These are phyloP conservation scores for Populus deltoides DNA, from an alignment of 345 rosid species.

Conservation along the genomic window DNA sequence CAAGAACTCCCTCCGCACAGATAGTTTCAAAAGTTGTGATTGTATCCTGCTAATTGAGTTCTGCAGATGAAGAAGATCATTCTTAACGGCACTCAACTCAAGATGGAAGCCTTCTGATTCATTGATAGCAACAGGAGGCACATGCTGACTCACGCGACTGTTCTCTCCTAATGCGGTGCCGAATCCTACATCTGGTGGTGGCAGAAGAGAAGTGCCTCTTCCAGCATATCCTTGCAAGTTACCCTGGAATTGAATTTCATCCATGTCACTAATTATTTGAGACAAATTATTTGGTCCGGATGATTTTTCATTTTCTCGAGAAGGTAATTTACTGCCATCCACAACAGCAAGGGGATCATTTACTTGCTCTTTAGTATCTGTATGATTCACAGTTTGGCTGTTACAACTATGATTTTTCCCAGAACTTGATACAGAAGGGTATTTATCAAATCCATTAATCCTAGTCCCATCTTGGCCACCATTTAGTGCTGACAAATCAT, in stretches of 20 bases:
- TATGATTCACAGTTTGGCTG: constrained; percentile 17
- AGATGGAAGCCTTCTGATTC: constrained; percentile 52
- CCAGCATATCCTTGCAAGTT: constrained; percentile 34
- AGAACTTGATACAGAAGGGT: constrained; percentile 26
- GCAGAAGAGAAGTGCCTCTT: constrained; percentile 17
- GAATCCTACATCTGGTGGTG: constrained; percentile 29
- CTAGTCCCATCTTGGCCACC: constrained; percentile 27
- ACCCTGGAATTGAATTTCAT: constrained; percentile 33
- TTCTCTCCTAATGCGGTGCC: constrained; percentile 28
- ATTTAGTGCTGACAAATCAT: constrained; percentile 33
- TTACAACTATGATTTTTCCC: constrained; percentile 21
- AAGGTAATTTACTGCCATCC: constrained; percentile 30
- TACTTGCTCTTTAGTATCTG: constrained; percentile 27
- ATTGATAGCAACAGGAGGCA: constrained; percentile 37
- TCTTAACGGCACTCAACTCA: constrained; percentile 55
- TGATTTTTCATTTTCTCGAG: constrained; percentile 36
- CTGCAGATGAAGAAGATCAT: constrained; percentile 55
- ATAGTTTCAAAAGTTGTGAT: constrained; percentile 56
- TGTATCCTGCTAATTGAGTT: constrained; percentile 54
- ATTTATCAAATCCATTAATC: constrained; percentile 25
- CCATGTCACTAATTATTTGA: constrained; percentile 29
- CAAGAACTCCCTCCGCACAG: constrained; percentile 74
- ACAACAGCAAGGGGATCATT: constrained; percentile 26
- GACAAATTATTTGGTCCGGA: constrained; percentile 32
- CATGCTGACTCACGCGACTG: constrained; percentile 27